A percentile compares a stretch with the other conserved stretches of the same genome.
Conservation (phyloP, 306 rosid genomes). For the Prinsepia uniflora region DNA sequence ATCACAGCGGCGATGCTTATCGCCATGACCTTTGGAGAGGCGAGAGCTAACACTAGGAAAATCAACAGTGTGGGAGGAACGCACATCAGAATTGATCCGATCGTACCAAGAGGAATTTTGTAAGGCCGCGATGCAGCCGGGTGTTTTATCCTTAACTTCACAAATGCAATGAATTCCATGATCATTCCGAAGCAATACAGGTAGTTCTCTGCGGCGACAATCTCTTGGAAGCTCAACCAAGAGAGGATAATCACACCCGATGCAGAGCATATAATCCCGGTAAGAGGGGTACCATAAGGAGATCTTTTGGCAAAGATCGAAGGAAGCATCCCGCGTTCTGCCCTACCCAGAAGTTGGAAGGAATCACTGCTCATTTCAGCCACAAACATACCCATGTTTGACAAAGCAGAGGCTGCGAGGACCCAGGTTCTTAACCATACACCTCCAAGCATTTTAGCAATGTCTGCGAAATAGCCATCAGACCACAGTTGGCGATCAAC, state of each 20-base stretch:
- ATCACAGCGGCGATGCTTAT: slow-evolving; percentile 42
- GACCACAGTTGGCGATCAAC: slow-evolving; percentile 41
- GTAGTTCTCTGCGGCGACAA: slow-evolving; percentile 62
- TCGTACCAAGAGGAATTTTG: slow-evolving; percentile 47
- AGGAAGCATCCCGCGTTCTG: slow-evolving; percentile 63
- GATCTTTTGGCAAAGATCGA: slow-evolving; percentile 52
- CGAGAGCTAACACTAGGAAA: slow-evolving; percentile 48
- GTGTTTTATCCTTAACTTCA: slow-evolving; percentile 43
- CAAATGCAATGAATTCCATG: slow-evolving; percentile 60
- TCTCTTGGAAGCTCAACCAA: slow-evolving; percentile 74
- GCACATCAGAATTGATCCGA: slow-evolving; percentile 54
- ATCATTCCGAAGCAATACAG: slow-evolving; percentile 71
- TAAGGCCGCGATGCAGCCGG: slow-evolving; percentile 47
- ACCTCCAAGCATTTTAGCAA: slow-evolving; percentile 50
- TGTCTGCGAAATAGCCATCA: slow-evolving; percentile 66
- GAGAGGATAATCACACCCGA: slow-evolving; percentile 59
- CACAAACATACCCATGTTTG: slow-evolving; percentile 72
- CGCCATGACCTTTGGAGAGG: slow-evolving; percentile 42
- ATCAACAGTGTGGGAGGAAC: slow-evolving; percentile 48
- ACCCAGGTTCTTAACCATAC: slow-evolving; percentile 59
- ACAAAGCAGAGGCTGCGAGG: slow-evolving; percentile 59
- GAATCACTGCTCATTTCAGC: slow-evolving; percentile 77
- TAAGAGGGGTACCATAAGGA: slow-evolving; percentile 48
- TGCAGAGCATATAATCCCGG: slow-evolving; percentile 61
- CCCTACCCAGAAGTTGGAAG: slow-evolving; percentile 71